Conservation (phyloP, 2,329 filamentous ascomycete genomes). For the Trichophyton mentagrophytes region DNA sequence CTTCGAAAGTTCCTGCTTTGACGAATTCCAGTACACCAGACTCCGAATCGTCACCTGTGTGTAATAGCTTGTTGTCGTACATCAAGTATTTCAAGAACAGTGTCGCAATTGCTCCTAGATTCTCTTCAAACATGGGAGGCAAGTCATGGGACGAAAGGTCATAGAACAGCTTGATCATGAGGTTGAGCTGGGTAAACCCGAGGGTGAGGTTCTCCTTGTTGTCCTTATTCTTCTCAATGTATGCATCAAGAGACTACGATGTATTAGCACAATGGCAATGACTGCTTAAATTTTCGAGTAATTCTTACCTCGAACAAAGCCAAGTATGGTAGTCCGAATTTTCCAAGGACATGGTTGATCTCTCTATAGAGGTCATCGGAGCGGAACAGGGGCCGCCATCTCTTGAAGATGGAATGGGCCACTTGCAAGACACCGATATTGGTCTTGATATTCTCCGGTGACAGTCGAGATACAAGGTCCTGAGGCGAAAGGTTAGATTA, state of each 20-base stretch:
- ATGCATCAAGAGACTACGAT: constrained; percentile 35
- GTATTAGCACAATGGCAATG: background rate
- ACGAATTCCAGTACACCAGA: constrained; percentile 72
- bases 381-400: constrained; percentile 88
- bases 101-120: constrained; percentile 60
- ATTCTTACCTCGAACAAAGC: constrained; percentile 56
- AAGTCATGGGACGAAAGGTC: constrained; percentile 97
- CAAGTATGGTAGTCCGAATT: constrained; percentile 75
- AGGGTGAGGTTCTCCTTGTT: constrained; percentile 62
- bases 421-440: constrained; percentile 95
- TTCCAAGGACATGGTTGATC: constrained; percentile 85
- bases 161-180: constrained; percentile 84
- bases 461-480: constrained; percentile 81
- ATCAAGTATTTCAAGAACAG: constrained; percentile 86
- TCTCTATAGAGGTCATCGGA: constrained; percentile 88
- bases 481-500: constrained; percentile 22
- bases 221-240: constrained; percentile 59
- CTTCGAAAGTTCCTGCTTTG: constrained; percentile 88
- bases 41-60: constrained; percentile 81
- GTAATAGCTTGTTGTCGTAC: constrained; percentile 72
- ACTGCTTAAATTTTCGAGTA: too few species aligned
- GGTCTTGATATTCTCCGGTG: constrained; percentile 63
- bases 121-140: constrained; percentile 85
- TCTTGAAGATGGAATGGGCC: constrained; percentile 92
- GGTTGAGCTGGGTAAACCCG: constrained; percentile 73